A percentile compares a stretch with the other conserved stretches of the same genome.
Evolutionary conservation across 2,329 filamentous ascomycete species (phyloP).

Genomic region (Fusarium sp.): DNA sequence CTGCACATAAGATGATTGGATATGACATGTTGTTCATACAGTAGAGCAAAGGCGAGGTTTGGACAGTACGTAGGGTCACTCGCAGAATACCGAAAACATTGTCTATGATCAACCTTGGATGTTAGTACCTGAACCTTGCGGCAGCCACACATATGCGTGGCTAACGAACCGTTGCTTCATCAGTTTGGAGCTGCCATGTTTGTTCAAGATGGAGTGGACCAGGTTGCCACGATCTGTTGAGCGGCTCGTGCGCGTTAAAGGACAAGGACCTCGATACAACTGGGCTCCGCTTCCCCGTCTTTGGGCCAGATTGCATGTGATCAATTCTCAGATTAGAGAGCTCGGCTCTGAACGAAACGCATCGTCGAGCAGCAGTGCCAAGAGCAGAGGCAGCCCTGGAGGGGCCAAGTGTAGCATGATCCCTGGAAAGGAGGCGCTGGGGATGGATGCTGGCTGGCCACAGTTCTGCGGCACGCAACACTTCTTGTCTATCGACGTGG

Average conservation of each 20-base stretch:
- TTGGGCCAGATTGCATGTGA: constrained; percentile 15
- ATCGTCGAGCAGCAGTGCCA: not conserved
- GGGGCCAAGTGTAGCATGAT: not conserved
- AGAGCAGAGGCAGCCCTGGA: constrained; percentile 4
- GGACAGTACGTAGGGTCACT: not conserved
- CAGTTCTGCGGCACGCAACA: not conserved
- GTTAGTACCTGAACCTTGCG: not conserved
- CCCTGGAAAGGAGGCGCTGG: not conserved
- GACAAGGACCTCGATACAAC: constrained; percentile 19
- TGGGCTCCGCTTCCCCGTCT: constrained; percentile 27
- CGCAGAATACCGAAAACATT: not conserved
- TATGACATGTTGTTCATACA: not conserved
- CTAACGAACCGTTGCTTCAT: not conserved
- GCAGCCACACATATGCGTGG: constrained; percentile 4
- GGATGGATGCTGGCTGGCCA: not conserved
- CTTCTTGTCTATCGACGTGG: not conserved
- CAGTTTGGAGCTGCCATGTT: constrained; percentile 28
- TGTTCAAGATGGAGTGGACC: constrained; percentile 13
- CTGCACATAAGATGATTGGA: constrained; percentile 17
- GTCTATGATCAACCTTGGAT: not conserved
- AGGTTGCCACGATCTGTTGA: constrained; percentile 11
- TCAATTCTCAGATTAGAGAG: not conserved
- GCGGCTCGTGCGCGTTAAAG: constrained; percentile 18
- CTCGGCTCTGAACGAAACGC: not conserved
- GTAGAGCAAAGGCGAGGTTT: constrained; percentile 5